These are phyloP conservation scores for Nemophila menziesii DNA, from an alignment of 257 asterid genomes.

Conservation along the genomic window DNA sequence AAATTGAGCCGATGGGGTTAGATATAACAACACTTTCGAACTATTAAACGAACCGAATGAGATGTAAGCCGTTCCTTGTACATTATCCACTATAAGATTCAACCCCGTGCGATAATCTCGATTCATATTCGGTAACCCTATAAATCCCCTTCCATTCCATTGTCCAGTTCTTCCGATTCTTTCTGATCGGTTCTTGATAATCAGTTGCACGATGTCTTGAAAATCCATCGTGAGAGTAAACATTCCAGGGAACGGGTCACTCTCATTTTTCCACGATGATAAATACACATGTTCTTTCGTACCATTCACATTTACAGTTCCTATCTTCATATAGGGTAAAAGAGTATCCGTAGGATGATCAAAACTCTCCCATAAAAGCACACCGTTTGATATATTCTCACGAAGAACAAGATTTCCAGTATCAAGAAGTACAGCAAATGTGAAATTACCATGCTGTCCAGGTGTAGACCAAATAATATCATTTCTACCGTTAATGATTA, in stretches of 20 bases:
- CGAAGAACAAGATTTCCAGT: constrained; percentile 8
- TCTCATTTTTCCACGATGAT: constrained; percentile 9
- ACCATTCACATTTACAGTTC: neutral
- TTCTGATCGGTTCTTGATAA: neutral
- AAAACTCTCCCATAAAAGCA: constrained; percentile 13
- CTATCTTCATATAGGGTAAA: constrained; percentile 9
- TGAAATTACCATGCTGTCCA: neutral
- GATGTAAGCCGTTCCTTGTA: neutral
- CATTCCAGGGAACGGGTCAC: constrained; percentile 4
- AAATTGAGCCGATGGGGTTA: constrained; percentile 5
- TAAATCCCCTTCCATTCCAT: constrained; percentile 8
- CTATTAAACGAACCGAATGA: neutral
- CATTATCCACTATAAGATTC: neutral
- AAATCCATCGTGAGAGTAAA: neutral
- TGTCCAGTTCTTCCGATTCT: constrained; percentile 1
- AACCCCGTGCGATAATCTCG: constrained; percentile 2
- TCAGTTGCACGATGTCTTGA: neutral
- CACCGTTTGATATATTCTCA: constrained; percentile 3
- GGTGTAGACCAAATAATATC: constrained; percentile 1
- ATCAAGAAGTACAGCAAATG: constrained; percentile 6
- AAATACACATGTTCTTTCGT: neutral
- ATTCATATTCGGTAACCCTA: constrained; percentile 4
- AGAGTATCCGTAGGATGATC: constrained; percentile 4
- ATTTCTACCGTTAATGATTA: constrained; percentile 1
- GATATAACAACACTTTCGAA: neutral